phyloP scores from a whole-genome alignment of 441 rosid genomes.

The Gossypium gossypioides region DNA sequence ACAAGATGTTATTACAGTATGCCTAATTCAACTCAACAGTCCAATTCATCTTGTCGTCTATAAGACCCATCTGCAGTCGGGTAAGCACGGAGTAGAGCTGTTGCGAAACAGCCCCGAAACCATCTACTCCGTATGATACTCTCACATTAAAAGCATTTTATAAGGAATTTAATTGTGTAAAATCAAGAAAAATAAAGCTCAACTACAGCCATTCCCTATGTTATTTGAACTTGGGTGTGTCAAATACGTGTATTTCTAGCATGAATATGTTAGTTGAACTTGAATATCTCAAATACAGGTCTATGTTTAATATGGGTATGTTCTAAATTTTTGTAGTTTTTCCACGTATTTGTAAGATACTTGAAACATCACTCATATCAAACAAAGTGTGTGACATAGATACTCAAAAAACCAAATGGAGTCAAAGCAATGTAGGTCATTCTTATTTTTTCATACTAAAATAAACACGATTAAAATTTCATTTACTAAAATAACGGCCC shows the following conservation, averaged over 20 bases:
- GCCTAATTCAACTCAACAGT: slow-evolving; percentile 37
- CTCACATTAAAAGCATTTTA: slow-evolving; percentile 19
- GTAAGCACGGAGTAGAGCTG: slow-evolving; percentile 62
- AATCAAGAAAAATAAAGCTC: neutral
- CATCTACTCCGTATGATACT: slow-evolving; percentile 53
- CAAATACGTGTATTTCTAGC: neutral
- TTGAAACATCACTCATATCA: neutral
- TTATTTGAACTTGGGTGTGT: neutral
- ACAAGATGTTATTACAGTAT: neutral
- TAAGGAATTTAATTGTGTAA: neutral
- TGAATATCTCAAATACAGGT: neutral
- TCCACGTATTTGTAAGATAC: neutral
- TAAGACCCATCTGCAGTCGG: slow-evolving; percentile 82
- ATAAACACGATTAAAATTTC: neutral
- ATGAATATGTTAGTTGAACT: neutral
- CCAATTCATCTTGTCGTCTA: slow-evolving; percentile 82
- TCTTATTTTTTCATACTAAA: neutral
- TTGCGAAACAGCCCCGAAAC: slow-evolving; percentile 59
- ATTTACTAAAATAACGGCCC: neutral
- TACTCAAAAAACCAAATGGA: neutral
- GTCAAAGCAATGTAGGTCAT: neutral
- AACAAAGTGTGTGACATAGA: neutral
- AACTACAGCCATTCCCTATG: neutral
- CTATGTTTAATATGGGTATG: neutral
- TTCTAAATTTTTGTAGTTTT: neutral